phyloP scores from a whole-genome alignment of 495 filamentous ascomycete species.

The Opeltia flavorubescens region DNA sequence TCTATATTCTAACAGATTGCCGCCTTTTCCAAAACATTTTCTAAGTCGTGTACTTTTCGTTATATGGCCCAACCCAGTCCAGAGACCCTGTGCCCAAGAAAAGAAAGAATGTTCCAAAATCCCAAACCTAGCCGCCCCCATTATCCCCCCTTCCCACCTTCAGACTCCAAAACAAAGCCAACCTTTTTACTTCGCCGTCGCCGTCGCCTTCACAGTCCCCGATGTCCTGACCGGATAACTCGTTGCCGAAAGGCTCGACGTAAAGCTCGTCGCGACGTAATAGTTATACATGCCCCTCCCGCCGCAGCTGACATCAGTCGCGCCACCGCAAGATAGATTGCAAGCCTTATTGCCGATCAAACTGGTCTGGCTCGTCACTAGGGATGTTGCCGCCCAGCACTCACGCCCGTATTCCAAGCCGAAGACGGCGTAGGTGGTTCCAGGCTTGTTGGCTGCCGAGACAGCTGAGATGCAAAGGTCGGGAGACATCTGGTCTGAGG shows the following conservation, averaged over 20 bases:
- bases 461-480: slow-evolving; percentile 1
- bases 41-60: too few species aligned
- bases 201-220: not conserved
- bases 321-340: slow-evolving; percentile 35
- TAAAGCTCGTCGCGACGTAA: not conserved
- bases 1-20: too few species aligned
- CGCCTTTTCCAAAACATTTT: too few species aligned
- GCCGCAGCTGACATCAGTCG: slow-evolving; percentile 14
- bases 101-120: too few species aligned
- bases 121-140: too few species aligned
- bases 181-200: not conserved
- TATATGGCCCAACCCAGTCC: too few species aligned
- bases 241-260: not conserved
- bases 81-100: too few species aligned
- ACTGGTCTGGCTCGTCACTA: slow-evolving; percentile 10
- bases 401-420: slow-evolving; percentile 24
- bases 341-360: slow-evolving; percentile 24
- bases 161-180: too few species aligned
- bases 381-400: slow-evolving; percentile 35
- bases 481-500: not conserved
- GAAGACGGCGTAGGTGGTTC: slow-evolving; percentile 10
- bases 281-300: slow-evolving; percentile 6
- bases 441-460: not conserved
- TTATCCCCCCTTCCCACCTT: too few species aligned
- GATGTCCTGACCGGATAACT: not conserved